Conservation (phyloP, 1,139 yeast species). For the Debaryomyces robertsiae region DNA sequence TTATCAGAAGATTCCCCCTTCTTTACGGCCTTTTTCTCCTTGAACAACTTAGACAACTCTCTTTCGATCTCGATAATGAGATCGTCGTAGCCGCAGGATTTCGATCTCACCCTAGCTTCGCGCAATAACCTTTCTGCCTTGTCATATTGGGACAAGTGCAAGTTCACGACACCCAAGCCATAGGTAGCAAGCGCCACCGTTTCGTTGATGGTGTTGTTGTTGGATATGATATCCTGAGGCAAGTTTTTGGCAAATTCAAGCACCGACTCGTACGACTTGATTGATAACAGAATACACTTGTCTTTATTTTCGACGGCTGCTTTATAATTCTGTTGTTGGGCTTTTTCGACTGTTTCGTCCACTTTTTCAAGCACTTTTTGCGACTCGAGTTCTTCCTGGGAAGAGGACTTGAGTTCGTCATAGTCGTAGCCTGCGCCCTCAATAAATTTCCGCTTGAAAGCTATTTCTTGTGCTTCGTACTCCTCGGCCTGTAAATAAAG, state of each 20-base stretch:
- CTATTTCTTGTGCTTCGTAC: conserved; percentile 53
- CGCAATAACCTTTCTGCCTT: conserved; percentile 64
- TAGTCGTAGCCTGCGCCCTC: conserved; percentile 28
- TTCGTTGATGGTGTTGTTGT: conserved; percentile 39
- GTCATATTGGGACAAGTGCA: conserved; percentile 57
- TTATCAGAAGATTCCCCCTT: conserved; percentile 9
- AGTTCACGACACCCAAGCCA: conserved; percentile 77
- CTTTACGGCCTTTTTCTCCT: conserved; percentile 26
- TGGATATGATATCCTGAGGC: conserved; percentile 33
- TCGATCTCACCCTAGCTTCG: conserved; percentile 73
- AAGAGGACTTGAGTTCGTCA: conserved; percentile 19
- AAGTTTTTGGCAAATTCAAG: conserved; percentile 55
- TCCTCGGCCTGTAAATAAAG: conserved; percentile 72
- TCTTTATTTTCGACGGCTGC: conserved; percentile 32
- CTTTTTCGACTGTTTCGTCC: conserved; percentile 11
- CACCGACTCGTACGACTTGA: conserved; percentile 54
- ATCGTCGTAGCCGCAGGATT: conserved; percentile 65
- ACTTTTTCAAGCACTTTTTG: conserved; percentile 16
- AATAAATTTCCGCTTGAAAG: conserved; percentile 27
- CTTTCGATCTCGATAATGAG: conserved; percentile 66
- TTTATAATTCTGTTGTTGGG: conserved; percentile 22
- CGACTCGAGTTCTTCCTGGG: conserved; percentile 8
- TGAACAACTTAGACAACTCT: conserved; percentile 56
- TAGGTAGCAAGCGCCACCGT: conserved; percentile 80
- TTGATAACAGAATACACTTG: conserved; percentile 46